Evolutionary conservation across 2,329 filamentous ascomycete species (phyloP).

Genomic region (Zymoseptoria ardabiliae): DNA sequence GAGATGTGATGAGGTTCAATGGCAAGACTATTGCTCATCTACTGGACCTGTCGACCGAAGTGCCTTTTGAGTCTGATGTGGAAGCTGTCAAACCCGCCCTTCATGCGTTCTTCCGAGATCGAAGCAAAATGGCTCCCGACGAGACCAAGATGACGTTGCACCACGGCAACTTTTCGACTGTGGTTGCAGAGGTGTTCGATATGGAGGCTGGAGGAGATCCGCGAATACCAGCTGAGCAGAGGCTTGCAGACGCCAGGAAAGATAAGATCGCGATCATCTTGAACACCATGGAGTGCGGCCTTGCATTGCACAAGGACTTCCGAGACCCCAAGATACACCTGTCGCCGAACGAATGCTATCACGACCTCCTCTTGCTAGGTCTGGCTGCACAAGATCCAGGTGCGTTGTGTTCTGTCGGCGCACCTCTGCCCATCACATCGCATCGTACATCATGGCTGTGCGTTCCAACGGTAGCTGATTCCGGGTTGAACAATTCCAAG

Average conservation of each 20-base stretch:
- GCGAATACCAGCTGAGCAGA: slow-evolving; percentile 32
- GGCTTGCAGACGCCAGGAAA: slow-evolving; percentile 36
- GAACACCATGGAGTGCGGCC: slow-evolving; percentile 34
- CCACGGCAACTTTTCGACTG: slow-evolving; percentile 30
- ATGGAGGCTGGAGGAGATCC: slow-evolving; percentile 39
- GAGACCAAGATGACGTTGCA: slow-evolving; percentile 20
- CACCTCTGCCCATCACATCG: slow-evolving; percentile 21
- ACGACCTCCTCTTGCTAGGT: slow-evolving; percentile 34
- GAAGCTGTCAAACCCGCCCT: slow-evolving; percentile 28
- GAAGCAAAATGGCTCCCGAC: slow-evolving; percentile 21
- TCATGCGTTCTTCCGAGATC: slow-evolving; percentile 30
- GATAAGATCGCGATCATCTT: slow-evolving; percentile 38
- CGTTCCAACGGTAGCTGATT: slow-evolving; percentile 28
- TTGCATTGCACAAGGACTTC: slow-evolving; percentile 29
- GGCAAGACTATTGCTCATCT: slow-evolving; percentile 36
- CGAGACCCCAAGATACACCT: slow-evolving; percentile 18
- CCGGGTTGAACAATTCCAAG: slow-evolving; percentile 29
- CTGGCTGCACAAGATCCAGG: slow-evolving; percentile 36
- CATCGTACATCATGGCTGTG: slow-evolving; percentile 22
- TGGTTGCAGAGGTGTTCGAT: slow-evolving; percentile 33
- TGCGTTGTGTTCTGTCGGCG: slow-evolving; percentile 33
- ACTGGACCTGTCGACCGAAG: slow-evolving; percentile 30
- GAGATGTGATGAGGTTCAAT: slow-evolving; percentile 33
- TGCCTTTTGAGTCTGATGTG: slow-evolving; percentile 26
- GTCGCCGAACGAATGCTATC: slow-evolving; percentile 35